Conservation (phyloP, 768 basidiomycete species). For the Albatrellus ellisii region DNA sequence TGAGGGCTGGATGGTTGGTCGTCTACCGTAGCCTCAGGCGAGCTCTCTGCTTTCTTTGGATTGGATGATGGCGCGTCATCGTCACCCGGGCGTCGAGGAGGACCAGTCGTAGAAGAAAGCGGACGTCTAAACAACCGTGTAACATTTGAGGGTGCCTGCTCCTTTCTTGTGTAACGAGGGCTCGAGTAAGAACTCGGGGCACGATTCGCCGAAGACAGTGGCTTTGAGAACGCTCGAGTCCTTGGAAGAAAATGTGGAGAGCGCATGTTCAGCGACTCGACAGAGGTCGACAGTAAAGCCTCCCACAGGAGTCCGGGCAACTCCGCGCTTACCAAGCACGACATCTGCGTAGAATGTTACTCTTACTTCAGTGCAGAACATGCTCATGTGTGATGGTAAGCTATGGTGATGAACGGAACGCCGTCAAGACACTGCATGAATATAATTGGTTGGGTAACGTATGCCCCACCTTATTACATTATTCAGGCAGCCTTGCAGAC, state of each 20-base stretch:
- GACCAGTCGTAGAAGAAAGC: slow-evolving; percentile 22
- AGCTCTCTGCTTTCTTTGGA: slow-evolving; percentile 7
- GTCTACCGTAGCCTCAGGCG: slow-evolving; percentile 21
- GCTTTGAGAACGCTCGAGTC: slow-evolving; percentile 21
- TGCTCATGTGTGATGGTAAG: too few relatives aligned
- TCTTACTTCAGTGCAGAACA: too few relatives aligned
- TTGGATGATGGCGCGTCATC: slow-evolving; percentile 13
- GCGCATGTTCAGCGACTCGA: slow-evolving; percentile 21
- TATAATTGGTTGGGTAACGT: too few relatives aligned
- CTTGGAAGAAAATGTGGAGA: slow-evolving; percentile 24
- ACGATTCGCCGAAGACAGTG: slow-evolving; percentile 16
- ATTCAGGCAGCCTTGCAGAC: too few relatives aligned
- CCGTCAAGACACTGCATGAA: too few relatives aligned
- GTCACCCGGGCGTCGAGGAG: slow-evolving; percentile 6
- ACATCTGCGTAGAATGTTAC: too few relatives aligned
- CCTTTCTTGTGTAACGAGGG: slow-evolving; percentile 21
- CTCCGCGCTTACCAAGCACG: too few relatives aligned
- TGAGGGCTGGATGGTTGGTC: slow-evolving; percentile 22
- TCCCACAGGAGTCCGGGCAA: too few relatives aligned
- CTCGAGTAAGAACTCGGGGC: slow-evolving; percentile 20
- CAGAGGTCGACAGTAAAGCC: slow-evolving; percentile 1
- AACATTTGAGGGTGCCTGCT: slow-evolving; percentile 11
- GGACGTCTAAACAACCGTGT: slow-evolving; percentile 17
- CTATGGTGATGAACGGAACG: too few relatives aligned
- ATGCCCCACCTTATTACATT: too few relatives aligned